Conservation (phyloP, 441 rosid genomes). For the Gossypium davidsonii region DNA sequence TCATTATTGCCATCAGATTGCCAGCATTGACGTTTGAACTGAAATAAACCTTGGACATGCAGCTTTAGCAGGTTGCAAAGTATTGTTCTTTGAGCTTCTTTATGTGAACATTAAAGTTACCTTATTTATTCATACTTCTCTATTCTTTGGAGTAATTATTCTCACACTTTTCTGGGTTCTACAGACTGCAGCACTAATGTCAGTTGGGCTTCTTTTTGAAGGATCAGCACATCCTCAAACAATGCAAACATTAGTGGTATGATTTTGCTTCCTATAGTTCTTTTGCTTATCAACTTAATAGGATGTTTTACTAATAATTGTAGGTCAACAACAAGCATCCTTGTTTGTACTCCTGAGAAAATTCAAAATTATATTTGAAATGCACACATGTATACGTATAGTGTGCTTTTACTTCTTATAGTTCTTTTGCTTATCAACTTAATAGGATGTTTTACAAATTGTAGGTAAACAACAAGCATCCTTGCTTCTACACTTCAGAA, state of each 20-base stretch:
- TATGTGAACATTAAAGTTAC: background rate
- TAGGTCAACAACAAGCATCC: background rate
- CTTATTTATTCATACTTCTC: background rate
- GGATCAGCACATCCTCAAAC: conserved; percentile 92
- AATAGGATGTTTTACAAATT: background rate
- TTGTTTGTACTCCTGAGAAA: background rate
- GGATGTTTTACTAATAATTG: background rate
- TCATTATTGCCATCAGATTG: background rate
- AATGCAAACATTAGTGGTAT: conserved; percentile 86
- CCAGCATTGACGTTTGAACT: background rate
- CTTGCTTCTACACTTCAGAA: background rate
- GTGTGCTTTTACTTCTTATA: conserved; percentile 30
- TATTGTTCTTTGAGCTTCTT: conserved; percentile 4
- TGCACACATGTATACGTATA: background rate
- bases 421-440: background rate
- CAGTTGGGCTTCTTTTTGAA: conserved; percentile 89
- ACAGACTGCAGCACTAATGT: conserved; percentile 92
- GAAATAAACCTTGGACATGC: background rate
- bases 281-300: background rate
- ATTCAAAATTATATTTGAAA: background rate
- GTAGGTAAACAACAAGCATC: background rate
- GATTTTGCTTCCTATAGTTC: conserved; percentile 5
- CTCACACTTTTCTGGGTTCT: conserved; percentile 24
- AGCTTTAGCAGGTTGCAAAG: background rate
- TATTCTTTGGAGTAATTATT: background rate